A percentile compares a stretch with the other conserved stretches of the same genome.
phyloP scores from a whole-genome alignment of 495 filamentous ascomycete genomes.

The Penicillium psychrofluorescens region DNA sequence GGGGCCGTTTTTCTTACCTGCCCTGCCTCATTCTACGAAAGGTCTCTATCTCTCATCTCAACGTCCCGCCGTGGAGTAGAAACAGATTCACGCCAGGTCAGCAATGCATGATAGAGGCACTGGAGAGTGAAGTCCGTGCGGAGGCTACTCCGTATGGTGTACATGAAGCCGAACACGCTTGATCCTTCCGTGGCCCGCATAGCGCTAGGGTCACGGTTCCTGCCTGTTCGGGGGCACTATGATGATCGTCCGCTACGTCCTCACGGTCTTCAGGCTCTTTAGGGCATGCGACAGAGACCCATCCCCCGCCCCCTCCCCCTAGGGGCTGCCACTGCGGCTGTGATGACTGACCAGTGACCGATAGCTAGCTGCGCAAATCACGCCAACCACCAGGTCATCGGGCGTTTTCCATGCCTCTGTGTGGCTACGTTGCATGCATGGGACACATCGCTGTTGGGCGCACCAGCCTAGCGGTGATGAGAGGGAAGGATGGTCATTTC shows the following conservation, averaged over 20 bases:
- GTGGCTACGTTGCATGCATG: conserved; percentile 12
- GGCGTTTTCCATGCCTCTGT: conserved; percentile 5
- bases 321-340: conserved; percentile 8
- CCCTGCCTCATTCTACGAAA: too few relatives aligned
- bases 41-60: too few relatives aligned
- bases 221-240: conserved; percentile 1
- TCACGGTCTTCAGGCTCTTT: conserved; percentile 1
- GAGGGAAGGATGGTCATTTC: conserved; percentile 16
- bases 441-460: conserved; percentile 16
- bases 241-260: conserved; percentile 5
- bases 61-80: too few relatives aligned
- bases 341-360: conserved; percentile 2
- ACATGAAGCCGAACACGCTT: conserved; percentile 8
- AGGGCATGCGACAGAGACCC: neutral
- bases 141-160: conserved; percentile 7
- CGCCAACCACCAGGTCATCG: conserved; percentile 7
- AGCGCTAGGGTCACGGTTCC: conserved; percentile 4
- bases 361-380: conserved; percentile 7
- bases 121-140: conserved; percentile 3
- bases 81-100: too few relatives aligned
- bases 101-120: too few relatives aligned
- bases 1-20: too few relatives aligned
- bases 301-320: neutral
- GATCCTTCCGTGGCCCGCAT: conserved; percentile 13
- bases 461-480: conserved; percentile 15